Evolutionary conservation across 2,329 filamentous ascomycete species (phyloP).

Genomic region (Leptographium radiaticola): DNA sequence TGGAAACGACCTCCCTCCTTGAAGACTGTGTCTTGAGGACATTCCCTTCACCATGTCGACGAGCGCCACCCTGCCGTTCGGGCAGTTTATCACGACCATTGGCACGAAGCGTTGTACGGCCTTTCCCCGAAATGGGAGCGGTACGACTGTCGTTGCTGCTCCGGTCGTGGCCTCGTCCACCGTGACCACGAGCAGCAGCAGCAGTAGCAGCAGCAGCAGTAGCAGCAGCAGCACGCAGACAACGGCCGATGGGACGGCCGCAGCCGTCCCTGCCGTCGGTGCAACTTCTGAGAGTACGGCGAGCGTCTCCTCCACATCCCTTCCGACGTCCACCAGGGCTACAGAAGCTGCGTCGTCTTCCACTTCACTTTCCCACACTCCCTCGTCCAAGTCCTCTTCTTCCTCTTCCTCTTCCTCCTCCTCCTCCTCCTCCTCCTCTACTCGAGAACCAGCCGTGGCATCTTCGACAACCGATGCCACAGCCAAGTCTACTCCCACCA

Average conservation of each 20-base stretch:
- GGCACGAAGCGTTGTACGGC: constrained; percentile 40
- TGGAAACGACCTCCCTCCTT: constrained; percentile 7
- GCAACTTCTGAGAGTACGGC: constrained; percentile 21
- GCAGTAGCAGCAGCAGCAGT: not conserved
- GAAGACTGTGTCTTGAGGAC: constrained; percentile 2
- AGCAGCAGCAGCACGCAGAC: not conserved
- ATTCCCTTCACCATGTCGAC: constrained; percentile 25
- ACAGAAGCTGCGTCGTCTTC: not conserved
- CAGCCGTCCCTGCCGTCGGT: not conserved
- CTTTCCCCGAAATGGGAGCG: constrained; percentile 25
- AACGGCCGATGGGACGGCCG: not conserved
- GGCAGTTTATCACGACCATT: constrained; percentile 35
- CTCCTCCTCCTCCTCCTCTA: not conserved
- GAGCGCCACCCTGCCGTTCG: constrained; percentile 27
- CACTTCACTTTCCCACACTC: constrained; percentile 3
- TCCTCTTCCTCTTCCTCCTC: not conserved
- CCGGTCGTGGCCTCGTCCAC: not conserved
- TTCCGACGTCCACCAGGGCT: not conserved
- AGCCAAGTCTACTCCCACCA: not conserved
- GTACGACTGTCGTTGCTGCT: constrained; percentile 9
- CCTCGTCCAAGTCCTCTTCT: constrained; percentile 5
- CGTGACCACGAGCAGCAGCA: not conserved
- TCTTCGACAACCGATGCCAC: not conserved
- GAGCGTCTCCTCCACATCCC: constrained; percentile 9
- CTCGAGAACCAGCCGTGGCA: not conserved